Base-by-base conservation (phyloP, 768 basidiomycete species). In the Suillus tomentosus region DNA sequence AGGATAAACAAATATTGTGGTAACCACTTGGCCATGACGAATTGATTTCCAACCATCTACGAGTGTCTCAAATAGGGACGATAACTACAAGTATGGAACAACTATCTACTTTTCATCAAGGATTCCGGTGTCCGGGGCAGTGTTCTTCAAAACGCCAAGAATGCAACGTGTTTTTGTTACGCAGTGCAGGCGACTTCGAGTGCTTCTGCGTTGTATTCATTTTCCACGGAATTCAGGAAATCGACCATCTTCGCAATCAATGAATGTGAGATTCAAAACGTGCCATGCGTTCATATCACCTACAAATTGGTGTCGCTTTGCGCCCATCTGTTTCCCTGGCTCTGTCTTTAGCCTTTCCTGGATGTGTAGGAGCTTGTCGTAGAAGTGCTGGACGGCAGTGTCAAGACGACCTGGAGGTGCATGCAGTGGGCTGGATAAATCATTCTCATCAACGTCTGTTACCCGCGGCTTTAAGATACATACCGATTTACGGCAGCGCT, bases 311-410 rank as follows among this genome's bases (percentile, higher is more conserved):
- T 96, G 94, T 67, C 94, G 79, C 68, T 83, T 87, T 64, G 83
- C 80, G 27, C 92, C 94, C 73, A 94, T 76, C 62, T 73, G 71
- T 70, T 83, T 88, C 4, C 92, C 95, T 3, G 82, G 81, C 10
- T 79, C 83, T 0, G 94, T 96, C 79, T 95, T 96, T 66, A 96
- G 85, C 65, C 85, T 80, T 54, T 85, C 86, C 47, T 79, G 81
- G 63, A 96, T 91, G 62, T 86, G 84, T 34, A 96, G 74, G 40
- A 96, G 81, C 75, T 96, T 96, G 69, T 94, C 92, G 68, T 94
- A 78, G 72, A 96, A 96, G 71, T 96, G 95, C 63, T 86, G 84
- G 34, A 95, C 86, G 5, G 92, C 88, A 0, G 87, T 87, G 34
- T 75, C 78, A 57, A 82, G 76, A 68, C 87, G 82, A 48, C 78